Conservation (phyloP, 805 yeast genomes). For the Hanseniaspora jakobsenii region DNA sequence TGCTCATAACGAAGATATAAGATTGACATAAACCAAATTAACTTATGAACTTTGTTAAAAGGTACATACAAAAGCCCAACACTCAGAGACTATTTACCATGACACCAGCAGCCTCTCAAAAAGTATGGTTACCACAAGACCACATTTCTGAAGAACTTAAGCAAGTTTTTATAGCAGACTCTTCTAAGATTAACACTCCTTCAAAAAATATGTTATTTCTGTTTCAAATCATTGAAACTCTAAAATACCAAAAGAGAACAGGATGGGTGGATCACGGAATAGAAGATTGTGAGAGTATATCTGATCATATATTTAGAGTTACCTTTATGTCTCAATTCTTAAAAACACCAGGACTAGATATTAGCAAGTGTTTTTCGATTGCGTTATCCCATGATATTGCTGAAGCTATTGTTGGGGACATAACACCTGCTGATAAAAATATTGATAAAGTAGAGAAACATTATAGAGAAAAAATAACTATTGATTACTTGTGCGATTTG, state of each 20-base stretch:
- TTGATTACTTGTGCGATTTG: slow-evolving; percentile 49
- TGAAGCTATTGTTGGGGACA: slow-evolving; percentile 87
- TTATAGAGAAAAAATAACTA: slow-evolving; percentile 63
- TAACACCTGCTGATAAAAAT: slow-evolving; percentile 61
- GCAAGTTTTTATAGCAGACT: slow-evolving; percentile 14
- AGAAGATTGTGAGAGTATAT: slow-evolving; percentile 45
- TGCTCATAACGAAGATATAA: too few relatives aligned
- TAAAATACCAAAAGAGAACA: slow-evolving; percentile 75
- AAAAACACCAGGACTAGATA: slow-evolving; percentile 39
- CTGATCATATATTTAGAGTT: slow-evolving; percentile 97
- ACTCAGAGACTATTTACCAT: background rate
- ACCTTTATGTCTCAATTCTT: slow-evolving; percentile 65
- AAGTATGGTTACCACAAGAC: slow-evolving; percentile 37
- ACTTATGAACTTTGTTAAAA: too few relatives aligned
- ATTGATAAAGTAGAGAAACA: slow-evolving; percentile 73
- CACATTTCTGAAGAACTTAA: slow-evolving; percentile 33
- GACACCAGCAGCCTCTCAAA: background rate
- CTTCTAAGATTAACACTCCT: slow-evolving; percentile 21
- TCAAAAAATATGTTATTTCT: slow-evolving; percentile 44
- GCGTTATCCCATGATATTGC: slow-evolving; percentile 91
- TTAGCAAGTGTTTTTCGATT: slow-evolving; percentile 64
- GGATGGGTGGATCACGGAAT: slow-evolving; percentile 76
- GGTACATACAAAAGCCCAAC: too few relatives aligned
- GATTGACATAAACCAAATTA: too few relatives aligned
- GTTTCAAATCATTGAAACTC: slow-evolving; percentile 52